phyloP scores from a whole-genome alignment of 2,329 filamentous ascomycete genomes.

The Colletotrichum gloeosporioides region DNA sequence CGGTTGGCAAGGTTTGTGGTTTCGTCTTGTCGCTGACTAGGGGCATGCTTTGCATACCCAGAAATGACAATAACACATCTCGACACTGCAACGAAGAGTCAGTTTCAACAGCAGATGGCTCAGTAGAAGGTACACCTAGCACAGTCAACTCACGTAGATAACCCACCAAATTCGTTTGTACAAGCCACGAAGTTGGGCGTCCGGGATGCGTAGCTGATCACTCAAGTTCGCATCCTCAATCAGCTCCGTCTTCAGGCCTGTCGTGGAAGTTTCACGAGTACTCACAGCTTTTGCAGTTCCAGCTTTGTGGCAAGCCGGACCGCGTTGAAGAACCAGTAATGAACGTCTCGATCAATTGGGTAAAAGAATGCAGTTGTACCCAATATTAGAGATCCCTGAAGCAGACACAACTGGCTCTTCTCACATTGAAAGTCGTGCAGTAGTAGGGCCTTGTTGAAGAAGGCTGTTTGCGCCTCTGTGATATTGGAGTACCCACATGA shows the following conservation, averaged over 20 bases:
- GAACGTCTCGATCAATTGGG: background rate
- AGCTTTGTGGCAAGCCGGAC: background rate
- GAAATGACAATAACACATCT: background rate
- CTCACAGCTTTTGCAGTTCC: background rate
- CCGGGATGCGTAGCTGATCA: background rate
- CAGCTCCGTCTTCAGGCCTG: background rate
- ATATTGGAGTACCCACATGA: background rate
- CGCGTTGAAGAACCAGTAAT: background rate
- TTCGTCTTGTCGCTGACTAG: background rate
- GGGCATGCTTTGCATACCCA: background rate
- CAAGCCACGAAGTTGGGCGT: background rate
- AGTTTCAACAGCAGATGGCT: background rate
- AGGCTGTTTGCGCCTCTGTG: background rate
- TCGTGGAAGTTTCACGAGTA: too few species aligned
- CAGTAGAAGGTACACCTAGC: fast-evolving
- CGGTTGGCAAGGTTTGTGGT: background rate
- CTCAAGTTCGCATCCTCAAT: fast-evolving
- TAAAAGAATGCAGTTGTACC: background rate
- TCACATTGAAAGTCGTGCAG: background rate
- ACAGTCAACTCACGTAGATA: background rate
- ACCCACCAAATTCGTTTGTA: background rate
- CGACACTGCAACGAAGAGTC: fast-evolving
- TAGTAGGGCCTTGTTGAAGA: background rate
- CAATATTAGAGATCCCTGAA: background rate
- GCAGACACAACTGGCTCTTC: background rate